Base-by-base conservation (phyloP, 2,329 filamentous ascomycete genomes). In the Trichoderma koningiopsis region DNA sequence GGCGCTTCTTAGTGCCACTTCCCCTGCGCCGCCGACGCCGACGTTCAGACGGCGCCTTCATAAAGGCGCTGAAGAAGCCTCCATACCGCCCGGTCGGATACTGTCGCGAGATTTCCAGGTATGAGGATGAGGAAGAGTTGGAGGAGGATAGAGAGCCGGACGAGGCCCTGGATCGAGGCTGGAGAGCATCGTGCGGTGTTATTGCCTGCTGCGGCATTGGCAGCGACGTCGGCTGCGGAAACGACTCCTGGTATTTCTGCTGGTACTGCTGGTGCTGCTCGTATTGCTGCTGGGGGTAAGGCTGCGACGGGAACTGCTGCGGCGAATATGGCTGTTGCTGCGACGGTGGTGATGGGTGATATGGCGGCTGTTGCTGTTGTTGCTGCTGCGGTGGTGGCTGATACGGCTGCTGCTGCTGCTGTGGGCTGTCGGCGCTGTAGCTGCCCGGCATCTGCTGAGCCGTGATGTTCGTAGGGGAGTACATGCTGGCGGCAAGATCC, bases 21-120 rank as follows among this genome's bases (percentile, higher is more conserved):
- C 78, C 79, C 64, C 80, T 79, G 72, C 80, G 80, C 52, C 78
- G 77, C 5, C 74, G 75, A 29, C 78, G 79, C n/a, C 79, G 78
- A 31, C 80, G 81, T 73, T 89, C 87, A 10, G 86, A 88, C 16
- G 87, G 85, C 6, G 87, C 83, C 5, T 83, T 86, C 77, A 91
- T 91, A 75, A 92, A 92, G 19, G 87, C 84, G 68, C 81, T 81
- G 55, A 93, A 81, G 66, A 88, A 83, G 49, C 89, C 87, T 70
- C 85, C 83, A 52, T 82, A 80, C 67, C 83, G 81, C 7, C 79
- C 81, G 70, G 80, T 77, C 22, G 82, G 83, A 64, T 84, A 83
- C 58, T 83, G 81, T 49, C 84, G 84, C 60, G 90, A 91, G 64
- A 93, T 89, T 74, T 93, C 90, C 66, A 92, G 79, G 68, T 89